Evolutionary conservation across 805 yeast species (phyloP).

Genomic region (Pichia deserticola): DNA sequence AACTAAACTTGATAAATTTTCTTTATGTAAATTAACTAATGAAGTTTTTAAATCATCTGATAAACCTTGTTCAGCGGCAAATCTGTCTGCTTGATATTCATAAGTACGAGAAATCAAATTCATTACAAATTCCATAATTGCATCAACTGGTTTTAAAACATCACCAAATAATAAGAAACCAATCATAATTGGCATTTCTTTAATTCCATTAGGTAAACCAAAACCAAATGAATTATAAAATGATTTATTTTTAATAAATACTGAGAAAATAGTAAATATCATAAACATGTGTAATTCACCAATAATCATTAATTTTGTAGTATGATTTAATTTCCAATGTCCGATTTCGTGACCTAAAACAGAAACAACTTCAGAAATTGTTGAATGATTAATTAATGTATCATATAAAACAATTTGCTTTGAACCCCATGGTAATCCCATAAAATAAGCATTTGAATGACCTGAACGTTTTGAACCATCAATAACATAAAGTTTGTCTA

Average conservation of each 20-base stretch:
- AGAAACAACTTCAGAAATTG: slow-evolving; percentile 78
- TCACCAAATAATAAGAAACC: slow-evolving; percentile 80
- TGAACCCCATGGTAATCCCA: slow-evolving; percentile 89
- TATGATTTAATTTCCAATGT: slow-evolving; percentile 91
- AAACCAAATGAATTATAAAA: slow-evolving; percentile 79
- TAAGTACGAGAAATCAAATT: slow-evolving; percentile 73
- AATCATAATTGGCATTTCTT: slow-evolving; percentile 62
- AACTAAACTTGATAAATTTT: slow-evolving; percentile 78
- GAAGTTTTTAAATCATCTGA: slow-evolving; percentile 61
- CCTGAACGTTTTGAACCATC: slow-evolving; percentile 97
- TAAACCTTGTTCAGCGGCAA: slow-evolving; percentile 70
- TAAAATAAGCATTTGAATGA: slow-evolving; percentile 94
- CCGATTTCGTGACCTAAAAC: slow-evolving; percentile 98
- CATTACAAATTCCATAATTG: slow-evolving; percentile 55
- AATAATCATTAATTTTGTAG: slow-evolving; percentile 63
- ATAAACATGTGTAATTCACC: slow-evolving; percentile 58
- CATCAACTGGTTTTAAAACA: slow-evolving; percentile 69
- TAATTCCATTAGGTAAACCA: slow-evolving; percentile 16
- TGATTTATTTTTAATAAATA: slow-evolving; percentile 71
- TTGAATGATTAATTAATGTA: slow-evolving; percentile 75
- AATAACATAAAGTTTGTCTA: slow-evolving; percentile 75
- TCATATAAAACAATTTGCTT: slow-evolving; percentile 93
- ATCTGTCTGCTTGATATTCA: slow-evolving; percentile 91
- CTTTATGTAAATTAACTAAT: slow-evolving; percentile 66
- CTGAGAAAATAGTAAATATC: slow-evolving; percentile 67